phyloP scores from a whole-genome alignment of 2,329 filamentous ascomycete species.

The Cladosporium colombiae region DNA sequence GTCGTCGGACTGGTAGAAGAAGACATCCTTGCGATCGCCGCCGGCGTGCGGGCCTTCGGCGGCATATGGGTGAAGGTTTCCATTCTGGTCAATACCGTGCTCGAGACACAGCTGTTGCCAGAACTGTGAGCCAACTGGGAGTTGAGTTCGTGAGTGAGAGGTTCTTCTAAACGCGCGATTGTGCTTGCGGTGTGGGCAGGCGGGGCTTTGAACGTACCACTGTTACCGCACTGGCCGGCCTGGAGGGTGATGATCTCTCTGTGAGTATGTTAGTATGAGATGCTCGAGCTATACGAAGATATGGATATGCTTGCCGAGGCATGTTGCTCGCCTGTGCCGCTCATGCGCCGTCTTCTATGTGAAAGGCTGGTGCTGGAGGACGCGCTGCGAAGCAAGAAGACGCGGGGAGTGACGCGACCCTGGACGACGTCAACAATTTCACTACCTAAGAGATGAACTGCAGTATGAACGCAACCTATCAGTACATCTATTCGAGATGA shows the following conservation, averaged over 20 bases:
- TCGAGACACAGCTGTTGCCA: slow-evolving; percentile 99
- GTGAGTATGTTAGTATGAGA: slow-evolving; percentile 22
- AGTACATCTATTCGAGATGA: not conserved
- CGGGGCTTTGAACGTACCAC: slow-evolving; percentile 67
- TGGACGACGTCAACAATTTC: not conserved
- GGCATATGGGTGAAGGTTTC: slow-evolving; percentile 95
- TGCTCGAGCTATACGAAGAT: not conserved
- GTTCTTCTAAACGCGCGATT: slow-evolving; percentile 18
- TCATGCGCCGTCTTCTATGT: slow-evolving; percentile 16
- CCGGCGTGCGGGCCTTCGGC: slow-evolving; percentile 66
- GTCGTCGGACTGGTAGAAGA: slow-evolving; percentile 98
- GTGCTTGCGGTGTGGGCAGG: slow-evolving; percentile 13
- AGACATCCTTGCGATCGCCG: slow-evolving; percentile 96
- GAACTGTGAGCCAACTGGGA: slow-evolving; percentile 88
- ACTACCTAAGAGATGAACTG: not conserved
- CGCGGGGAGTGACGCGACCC: slow-evolving; percentile 1
- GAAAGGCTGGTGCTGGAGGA: slow-evolving; percentile 4
- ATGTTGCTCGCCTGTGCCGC: slow-evolving; percentile 17
- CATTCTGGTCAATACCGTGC: slow-evolving; percentile 96
- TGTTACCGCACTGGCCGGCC: slow-evolving; percentile 98
- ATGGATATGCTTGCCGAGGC: slow-evolving; percentile 20
- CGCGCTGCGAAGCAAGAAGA: slow-evolving; percentile 11
- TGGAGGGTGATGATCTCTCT: slow-evolving; percentile 99
- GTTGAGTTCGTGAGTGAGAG: slow-evolving; percentile 16
- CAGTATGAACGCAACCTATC: not conserved